phyloP scores from a whole-genome alignment of 225 moss, liverwort and hornwort species.

The Lunularia cruciata region DNA sequence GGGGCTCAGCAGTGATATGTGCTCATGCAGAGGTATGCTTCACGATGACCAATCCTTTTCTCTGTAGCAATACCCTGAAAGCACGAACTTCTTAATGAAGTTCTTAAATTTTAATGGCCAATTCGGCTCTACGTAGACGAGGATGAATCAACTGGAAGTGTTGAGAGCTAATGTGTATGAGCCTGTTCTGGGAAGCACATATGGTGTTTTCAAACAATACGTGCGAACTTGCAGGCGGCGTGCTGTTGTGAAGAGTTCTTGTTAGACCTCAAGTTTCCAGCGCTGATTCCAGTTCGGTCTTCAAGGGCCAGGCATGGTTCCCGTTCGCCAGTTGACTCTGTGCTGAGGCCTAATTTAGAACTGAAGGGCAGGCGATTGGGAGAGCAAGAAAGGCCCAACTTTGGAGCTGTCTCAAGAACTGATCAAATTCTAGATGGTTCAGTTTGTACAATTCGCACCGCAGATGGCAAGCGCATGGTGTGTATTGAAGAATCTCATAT shows the following conservation, averaged over 20 bases:
- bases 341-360: neutral
- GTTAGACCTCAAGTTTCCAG: constrained; percentile 31
- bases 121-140: neutral
- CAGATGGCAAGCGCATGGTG: constrained; percentile 34
- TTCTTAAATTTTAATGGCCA: no score
- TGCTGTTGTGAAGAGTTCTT: constrained; percentile 40
- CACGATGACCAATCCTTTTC: neutral
- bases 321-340: neutral
- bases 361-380: neutral
- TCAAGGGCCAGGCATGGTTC: constrained; percentile 5
- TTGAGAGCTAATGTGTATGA: neutral
- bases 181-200: neutral
- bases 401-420: neutral
- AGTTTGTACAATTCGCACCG: constrained; percentile 35
- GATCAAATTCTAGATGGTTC: constrained; percentile 13
- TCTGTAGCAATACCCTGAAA: neutral
- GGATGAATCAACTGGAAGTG: no score
- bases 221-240: constrained; percentile 27
- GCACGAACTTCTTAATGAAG: no score
- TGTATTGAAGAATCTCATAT: neutral
- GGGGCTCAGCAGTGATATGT: constrained; percentile 16
- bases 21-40: constrained; percentile 28
- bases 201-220: constrained; percentile 7
- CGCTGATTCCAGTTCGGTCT: constrained; percentile 23
- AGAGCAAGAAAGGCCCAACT: neutral